These are phyloP conservation scores for Linaria vulgaris DNA, from an alignment of 257 asterid genomes.

Conservation along the genomic window DNA sequence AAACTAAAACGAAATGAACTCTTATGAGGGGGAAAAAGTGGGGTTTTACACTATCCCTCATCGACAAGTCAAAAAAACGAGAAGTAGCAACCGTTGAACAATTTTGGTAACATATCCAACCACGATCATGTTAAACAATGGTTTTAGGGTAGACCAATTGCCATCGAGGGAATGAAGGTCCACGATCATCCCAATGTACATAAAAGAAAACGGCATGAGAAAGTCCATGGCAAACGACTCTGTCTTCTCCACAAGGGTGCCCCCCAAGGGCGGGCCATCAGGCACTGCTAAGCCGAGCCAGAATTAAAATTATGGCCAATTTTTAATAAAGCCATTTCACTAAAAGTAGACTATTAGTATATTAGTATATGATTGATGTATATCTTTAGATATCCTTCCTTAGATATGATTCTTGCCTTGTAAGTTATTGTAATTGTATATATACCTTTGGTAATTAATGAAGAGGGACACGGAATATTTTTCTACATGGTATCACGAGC, in stretches of 20 bases:
- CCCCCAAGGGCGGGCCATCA: slow-evolving; percentile 88
- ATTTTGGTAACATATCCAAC: slow-evolving; percentile 37
- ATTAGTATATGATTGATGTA: too few species aligned
- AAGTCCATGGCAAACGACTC: slow-evolving; percentile 58
- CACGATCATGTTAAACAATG: slow-evolving; percentile 45
- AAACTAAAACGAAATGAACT: too few species aligned
- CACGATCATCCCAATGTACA: slow-evolving; percentile 51
- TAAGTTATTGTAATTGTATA: too few species aligned
- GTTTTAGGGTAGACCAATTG: slow-evolving; percentile 51
- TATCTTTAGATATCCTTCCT: too few species aligned
- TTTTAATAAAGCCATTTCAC: too few species aligned
- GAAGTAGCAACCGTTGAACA: slow-evolving; percentile 37
- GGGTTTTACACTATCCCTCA: slow-evolving; percentile 71
- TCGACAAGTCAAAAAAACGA: slow-evolving; percentile 40
- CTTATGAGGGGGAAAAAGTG: too few species aligned
- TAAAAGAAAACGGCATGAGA: slow-evolving; percentile 63
- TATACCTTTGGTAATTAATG: too few species aligned
- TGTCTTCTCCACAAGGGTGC: slow-evolving; percentile 67
- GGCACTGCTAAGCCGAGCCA: slow-evolving; percentile 92
- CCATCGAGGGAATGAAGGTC: slow-evolving; percentile 39
- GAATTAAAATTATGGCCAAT: too few species aligned
- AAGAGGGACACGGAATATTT: too few species aligned
- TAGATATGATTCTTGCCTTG: too few species aligned
- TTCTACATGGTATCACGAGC: too few species aligned
- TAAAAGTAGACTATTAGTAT: too few species aligned